Evolutionary conservation across 768 basidiomycete species (phyloP).

Genomic region (Mycena epipterygia): DNA sequence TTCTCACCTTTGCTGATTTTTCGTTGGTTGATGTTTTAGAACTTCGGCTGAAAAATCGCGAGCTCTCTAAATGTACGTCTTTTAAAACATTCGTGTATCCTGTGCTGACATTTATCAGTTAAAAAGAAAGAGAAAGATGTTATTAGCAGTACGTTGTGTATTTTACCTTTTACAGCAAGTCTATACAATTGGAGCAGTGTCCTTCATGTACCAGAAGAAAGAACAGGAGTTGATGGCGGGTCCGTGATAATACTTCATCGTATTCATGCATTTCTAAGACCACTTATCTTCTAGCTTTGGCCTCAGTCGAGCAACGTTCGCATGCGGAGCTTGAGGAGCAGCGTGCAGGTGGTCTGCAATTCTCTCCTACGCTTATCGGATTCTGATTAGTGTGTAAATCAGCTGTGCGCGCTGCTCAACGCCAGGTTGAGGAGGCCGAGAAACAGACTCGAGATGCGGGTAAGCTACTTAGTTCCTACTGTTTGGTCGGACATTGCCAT

Average conservation of each 20-base stretch:
- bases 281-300: conserved; percentile 17
- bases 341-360: conserved; percentile 24
- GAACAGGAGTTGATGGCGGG: conserved; percentile 32
- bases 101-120: conserved; percentile 13
- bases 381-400: neutral
- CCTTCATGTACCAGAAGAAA: conserved; percentile 37
- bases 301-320: conserved; percentile 26
- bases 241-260: neutral
- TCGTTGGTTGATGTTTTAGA: conserved; percentile 13
- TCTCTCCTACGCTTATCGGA: neutral
- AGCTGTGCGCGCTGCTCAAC: conserved; percentile 31
- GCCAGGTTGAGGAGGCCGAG: conserved; percentile 35
- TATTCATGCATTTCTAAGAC: neutral
- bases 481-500: neutral
- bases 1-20: neutral
- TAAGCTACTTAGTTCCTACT: neutral
- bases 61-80: conserved; percentile 34
- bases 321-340: conserved; percentile 33
- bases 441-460: conserved; percentile 33
- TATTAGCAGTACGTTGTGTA: conserved; percentile 29
- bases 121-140: conserved; percentile 38
- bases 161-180: neutral
- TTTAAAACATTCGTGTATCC: neutral
- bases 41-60: conserved; percentile 35
- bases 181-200: conserved; percentile 20